Percentiles rank a stretch among this genome's conserved stretches.
Conservation (phyloP, 805 yeast species). For the Groenewaldozyma salmanticensis region DNA sequence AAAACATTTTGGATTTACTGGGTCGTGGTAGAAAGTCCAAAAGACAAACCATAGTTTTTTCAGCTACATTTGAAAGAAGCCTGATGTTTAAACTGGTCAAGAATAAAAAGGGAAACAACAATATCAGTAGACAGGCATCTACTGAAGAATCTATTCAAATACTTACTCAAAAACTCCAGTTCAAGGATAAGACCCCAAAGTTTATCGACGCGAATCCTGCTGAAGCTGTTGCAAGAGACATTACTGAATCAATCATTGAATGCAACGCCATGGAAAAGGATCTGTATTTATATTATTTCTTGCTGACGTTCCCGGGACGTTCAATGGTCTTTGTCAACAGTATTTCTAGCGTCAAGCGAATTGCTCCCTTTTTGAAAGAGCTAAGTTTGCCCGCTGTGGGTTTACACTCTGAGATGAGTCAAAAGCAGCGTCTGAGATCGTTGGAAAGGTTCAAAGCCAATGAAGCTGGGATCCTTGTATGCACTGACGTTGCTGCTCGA, state of each 20-base stretch:
- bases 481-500: slow-evolving; percentile 97
- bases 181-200: slow-evolving; percentile 55
- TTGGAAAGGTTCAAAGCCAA: slow-evolving; percentile 62
- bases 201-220: slow-evolving; percentile 83
- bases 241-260: slow-evolving; percentile 81
- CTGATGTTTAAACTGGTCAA: slow-evolving; percentile 65
- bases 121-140: slow-evolving; percentile 14
- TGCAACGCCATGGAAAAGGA: slow-evolving; percentile 89
- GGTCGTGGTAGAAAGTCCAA: slow-evolving; percentile 33
- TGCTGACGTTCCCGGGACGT: slow-evolving; percentile 77
- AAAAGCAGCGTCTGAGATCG: slow-evolving; percentile 80
- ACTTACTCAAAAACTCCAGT: slow-evolving; percentile 58
- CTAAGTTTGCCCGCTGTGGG: slow-evolving; percentile 59
- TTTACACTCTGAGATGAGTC: slow-evolving; percentile 90
- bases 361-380: slow-evolving; percentile 64
- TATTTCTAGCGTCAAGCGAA: slow-evolving; percentile 86
- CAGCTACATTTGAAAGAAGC: slow-evolving; percentile 85
- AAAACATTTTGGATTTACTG: slow-evolving; percentile 62
- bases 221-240: slow-evolving; percentile 60
- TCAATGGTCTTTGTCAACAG: slow-evolving; percentile 89
- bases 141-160: slow-evolving; percentile 54
- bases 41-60: slow-evolving; percentile 84
- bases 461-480: slow-evolving; percentile 53
- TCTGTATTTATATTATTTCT: slow-evolving; percentile 76
- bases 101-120: slow-evolving; percentile 25